Evolutionary conservation across 2,329 filamentous ascomycete species (phyloP), one percentile per base, ranked within the genome.

Genomic region (Leptographium wingfieldii): DNA sequence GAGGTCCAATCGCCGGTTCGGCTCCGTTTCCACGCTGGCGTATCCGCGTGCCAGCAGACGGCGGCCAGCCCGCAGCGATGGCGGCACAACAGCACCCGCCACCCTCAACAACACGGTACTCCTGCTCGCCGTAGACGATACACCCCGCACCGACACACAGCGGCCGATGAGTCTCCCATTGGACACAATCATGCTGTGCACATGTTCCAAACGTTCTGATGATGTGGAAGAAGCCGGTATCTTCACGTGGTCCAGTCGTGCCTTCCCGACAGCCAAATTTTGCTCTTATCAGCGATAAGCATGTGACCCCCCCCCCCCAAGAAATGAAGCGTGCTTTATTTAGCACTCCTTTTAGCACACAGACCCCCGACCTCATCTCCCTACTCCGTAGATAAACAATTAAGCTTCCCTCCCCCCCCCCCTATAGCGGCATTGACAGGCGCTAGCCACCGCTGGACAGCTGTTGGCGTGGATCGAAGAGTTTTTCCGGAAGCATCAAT

Each of bases 1-100:
- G 25, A 82, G 71, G 62, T 83, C 72, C 56, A 83, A 69, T 9
- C 22, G 25, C 3, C 9, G 2, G 25, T 27, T 25, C 7, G 4
- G 12, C 43, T 9, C 11, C 27, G 2, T 5, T 3, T 11, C 52
- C 29, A 1, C 29, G 16, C 54, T 68, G 22, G 75, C 72, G 56
- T 76, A 76, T 61, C 66, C 69, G 64, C 66, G 64, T 27, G 43
- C 43, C 43, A n/a, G 55, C 48, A 51, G 48, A 16, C 22, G 48
- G 10, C 48, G 48, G 25, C 27, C 22, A 25, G 12, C 10, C 22
- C 48, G 48, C 48, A 51, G 48, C 10, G 48, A 51, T 9, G 27
- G 19, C 29, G 46, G 5, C 11, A 51, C 3, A 9, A 5, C 33
- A 3, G 19, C 14, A 43, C 12, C 40, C 19, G 19, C 43, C 5